These are phyloP conservation scores for Paramyrothecium roridum DNA, from an alignment of 2,329 filamentous ascomycete species.

Conservation along the genomic window DNA sequence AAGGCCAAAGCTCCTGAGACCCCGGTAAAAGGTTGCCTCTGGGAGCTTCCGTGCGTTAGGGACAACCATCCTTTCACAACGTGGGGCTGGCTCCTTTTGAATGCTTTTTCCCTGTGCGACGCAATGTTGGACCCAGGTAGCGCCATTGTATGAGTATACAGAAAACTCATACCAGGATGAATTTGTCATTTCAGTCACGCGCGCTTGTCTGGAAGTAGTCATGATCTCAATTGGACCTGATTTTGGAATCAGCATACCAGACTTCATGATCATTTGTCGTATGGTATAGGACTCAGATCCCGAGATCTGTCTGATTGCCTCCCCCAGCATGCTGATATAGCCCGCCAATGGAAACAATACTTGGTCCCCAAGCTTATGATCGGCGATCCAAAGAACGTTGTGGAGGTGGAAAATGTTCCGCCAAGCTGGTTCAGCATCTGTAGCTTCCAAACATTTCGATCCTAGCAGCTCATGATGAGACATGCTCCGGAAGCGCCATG, in stretches of 20 bases:
- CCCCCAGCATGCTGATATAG: constrained; percentile 39
- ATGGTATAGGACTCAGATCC: constrained; percentile 3
- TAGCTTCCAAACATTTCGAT: constrained; percentile 20
- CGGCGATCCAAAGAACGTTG: constrained; percentile 39
- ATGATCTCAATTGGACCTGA: constrained; percentile 7
- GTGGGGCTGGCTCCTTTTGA: background rate
- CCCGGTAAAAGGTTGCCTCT: background rate
- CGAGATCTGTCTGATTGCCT: constrained; percentile 26
- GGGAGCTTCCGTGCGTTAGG: background rate
- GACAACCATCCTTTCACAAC: background rate
- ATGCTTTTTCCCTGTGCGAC: constrained; percentile 4
- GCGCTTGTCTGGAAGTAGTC: constrained; percentile 6
- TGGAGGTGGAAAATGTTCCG: constrained; percentile 31
- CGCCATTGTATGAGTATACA: constrained; percentile 7
- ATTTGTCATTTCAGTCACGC: constrained; percentile 5
- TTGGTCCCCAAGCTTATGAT: constrained; percentile 36
- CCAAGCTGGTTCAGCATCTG: constrained; percentile 31
- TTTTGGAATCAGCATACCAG: constrained; percentile 6
- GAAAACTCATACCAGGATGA: constrained; percentile 11
- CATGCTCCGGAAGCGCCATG: constrained; percentile 13
- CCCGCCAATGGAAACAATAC: constrained; percentile 40
- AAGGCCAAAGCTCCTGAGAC: background rate
- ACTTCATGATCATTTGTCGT: constrained; percentile 7
- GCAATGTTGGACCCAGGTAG: constrained; percentile 6
- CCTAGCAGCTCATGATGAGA: constrained; percentile 27